phyloP scores from a whole-genome alignment of 805 yeast species.

The Nakazawaea sp. region DNA sequence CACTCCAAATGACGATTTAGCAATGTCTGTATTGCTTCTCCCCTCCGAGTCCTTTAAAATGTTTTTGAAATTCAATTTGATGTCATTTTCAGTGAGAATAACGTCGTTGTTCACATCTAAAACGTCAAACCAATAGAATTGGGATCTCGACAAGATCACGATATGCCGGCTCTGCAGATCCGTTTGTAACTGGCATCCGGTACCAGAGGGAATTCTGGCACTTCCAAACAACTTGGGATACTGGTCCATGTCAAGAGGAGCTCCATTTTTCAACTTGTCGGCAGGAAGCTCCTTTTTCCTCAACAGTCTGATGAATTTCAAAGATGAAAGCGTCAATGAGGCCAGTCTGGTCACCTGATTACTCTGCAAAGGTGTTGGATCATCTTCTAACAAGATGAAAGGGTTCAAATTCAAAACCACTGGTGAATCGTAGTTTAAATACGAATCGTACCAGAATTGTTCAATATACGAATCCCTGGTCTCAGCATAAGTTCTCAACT shows the following conservation, averaged over 20 bases:
- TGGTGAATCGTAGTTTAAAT: slow-evolving; percentile 79
- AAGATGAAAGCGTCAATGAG: slow-evolving; percentile 64
- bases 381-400: slow-evolving; percentile 84
- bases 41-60: slow-evolving; percentile 67
- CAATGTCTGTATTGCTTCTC: slow-evolving; percentile 49
- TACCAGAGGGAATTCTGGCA: slow-evolving; percentile 74
- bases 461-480: slow-evolving; percentile 77
- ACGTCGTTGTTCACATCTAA: slow-evolving; percentile 67
- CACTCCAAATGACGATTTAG: slow-evolving; percentile 79
- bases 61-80: slow-evolving; percentile 66
- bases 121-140: slow-evolving; percentile 94
- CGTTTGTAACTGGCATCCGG: slow-evolving; percentile 82
- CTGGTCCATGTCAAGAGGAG: slow-evolving; percentile 84
- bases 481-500: slow-evolving; percentile 53
- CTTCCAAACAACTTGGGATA: slow-evolving; percentile 83
- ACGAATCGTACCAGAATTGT: slow-evolving; percentile 92
- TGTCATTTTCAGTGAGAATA: slow-evolving; percentile 66
- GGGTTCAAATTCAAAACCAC: slow-evolving; percentile 92
- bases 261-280: slow-evolving; percentile 56
- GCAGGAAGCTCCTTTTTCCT: slow-evolving; percentile 68
- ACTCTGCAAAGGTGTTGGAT: slow-evolving; percentile 64
- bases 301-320: slow-evolving; percentile 74
- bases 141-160: slow-evolving; percentile 76
- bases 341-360: slow-evolving; percentile 79
- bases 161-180: slow-evolving; percentile 73